phyloP scores from a whole-genome alignment of 345 rosid genomes.

The Melastoma malabathricum region DNA sequence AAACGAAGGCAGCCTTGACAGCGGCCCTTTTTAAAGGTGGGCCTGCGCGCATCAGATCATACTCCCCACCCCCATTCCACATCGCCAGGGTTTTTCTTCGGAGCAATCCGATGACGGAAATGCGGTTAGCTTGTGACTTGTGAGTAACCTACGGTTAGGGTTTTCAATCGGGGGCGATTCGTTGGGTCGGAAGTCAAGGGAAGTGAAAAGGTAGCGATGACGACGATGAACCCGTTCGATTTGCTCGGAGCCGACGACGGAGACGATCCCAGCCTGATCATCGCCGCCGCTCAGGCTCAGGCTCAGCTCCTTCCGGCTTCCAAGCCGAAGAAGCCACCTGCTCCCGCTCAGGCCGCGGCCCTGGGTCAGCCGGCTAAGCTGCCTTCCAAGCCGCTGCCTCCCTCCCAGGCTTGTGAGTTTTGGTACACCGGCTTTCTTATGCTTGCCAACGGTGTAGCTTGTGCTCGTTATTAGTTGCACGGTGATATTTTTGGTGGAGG shows the following conservation, averaged over 20 bases:
- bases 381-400: slow-evolving; percentile 65
- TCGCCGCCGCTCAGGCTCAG: slow-evolving; percentile 20
- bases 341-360: slow-evolving; percentile 7
- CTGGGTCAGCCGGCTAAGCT: slow-evolving; percentile 31
- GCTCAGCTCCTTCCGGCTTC: slow-evolving; percentile 15
- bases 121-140: not conserved
- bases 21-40: no score
- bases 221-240: slow-evolving; percentile 82
- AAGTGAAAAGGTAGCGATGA: slow-evolving; percentile 26
- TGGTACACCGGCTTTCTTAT: not conserved
- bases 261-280: slow-evolving; percentile 48
- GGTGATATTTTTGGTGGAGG: not conserved
- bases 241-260: slow-evolving; percentile 66
- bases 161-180: not conserved
- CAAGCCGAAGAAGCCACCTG: slow-evolving; percentile 48
- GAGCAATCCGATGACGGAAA: no score
- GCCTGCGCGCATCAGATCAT: no score
- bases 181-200: not conserved
- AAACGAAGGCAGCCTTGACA: no score
- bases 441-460: not conserved
- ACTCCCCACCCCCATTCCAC: no score
- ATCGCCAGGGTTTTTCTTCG: no score
- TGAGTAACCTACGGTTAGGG: not conserved
- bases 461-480: no score
- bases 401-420: slow-evolving; percentile 62